These are phyloP conservation scores for Penicillium sp. DNA, from an alignment of 2,329 filamentous ascomycete species.

Conservation along the genomic window DNA sequence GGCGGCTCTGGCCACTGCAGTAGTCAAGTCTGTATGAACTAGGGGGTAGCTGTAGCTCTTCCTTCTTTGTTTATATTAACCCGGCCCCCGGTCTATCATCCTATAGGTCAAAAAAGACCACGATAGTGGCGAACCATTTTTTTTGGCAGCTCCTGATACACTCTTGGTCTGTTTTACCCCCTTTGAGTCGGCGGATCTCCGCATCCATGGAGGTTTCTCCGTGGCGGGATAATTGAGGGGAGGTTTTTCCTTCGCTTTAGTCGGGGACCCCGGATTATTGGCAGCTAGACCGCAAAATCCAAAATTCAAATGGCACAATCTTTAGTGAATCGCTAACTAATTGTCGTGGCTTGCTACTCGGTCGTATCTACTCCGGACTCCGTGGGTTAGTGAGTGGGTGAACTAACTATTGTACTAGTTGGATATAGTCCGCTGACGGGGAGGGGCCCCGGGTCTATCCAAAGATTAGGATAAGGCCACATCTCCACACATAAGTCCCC, in stretches of 20 bases:
- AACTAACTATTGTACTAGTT: neutral
- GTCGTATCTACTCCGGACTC: slow-evolving; percentile 1
- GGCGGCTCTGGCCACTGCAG: slow-evolving; percentile 2
- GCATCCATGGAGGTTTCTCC: slow-evolving; percentile 15
- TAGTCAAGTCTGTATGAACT: neutral
- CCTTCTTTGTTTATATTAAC: neutral
- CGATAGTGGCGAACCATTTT: neutral
- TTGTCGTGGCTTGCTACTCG: neutral
- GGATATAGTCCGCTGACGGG: neutral
- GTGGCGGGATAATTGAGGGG: slow-evolving; percentile 14
- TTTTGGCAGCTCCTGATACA: neutral
- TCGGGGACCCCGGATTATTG: slow-evolving; percentile 8
- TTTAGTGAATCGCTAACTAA: neutral
- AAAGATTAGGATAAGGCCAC: neutral
- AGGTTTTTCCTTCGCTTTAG: neutral
- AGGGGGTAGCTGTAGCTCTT: neutral
- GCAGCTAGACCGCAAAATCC: neutral
- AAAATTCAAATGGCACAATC: neutral
- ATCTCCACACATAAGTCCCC: slow-evolving; percentile 1
- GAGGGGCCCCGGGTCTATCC: neutral
- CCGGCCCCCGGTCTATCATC: neutral
- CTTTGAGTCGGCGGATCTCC: slow-evolving; percentile 12
- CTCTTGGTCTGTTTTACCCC: neutral
- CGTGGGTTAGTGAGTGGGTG: neutral
- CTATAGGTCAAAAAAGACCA: neutral